Evolutionary conservation across 768 basidiomycete species (phyloP), one percentile per base, ranked within the genome.

Genomic region (Suillus weaverae): DNA sequence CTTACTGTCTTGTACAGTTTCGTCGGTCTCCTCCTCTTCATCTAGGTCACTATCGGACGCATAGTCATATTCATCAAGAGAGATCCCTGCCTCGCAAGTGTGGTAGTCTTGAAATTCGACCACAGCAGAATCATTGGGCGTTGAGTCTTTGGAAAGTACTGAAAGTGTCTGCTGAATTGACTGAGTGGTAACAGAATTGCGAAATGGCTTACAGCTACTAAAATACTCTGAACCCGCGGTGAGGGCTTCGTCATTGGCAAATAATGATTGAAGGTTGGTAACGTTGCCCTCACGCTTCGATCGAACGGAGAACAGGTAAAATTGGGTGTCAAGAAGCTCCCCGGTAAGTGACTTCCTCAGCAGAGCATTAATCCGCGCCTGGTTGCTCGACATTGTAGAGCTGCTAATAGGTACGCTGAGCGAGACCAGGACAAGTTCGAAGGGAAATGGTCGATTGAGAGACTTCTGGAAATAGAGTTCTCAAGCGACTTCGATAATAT

Each of bases 21-120:
- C 26, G 5, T 22, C 26, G 3, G 11, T n/a, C 7, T 51, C 62
- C 10, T 46, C 65, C 16, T 71, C 72, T 43, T 70, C 72, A 32
- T 73, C 72, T 16, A 73, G 64, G 46, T 73, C 72, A 35, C 72
- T 73, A 60, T 73, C 72, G 16, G 69, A 69, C 10, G 56, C 68
- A 60, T 72, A 72, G 10, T 62, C 72, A 51, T 71, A 70, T 7
- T 68, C 69, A 13, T 56, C 62, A 36, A 67, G 62, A 4, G 44
- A 48, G 16, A 46, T 60, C 20, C 9, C 30, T 16, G 50, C 56
- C 5, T 43, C 60, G 33, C 50, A 53, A 22, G 9, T 13, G 10
- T 56, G 51, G 18, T 39, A 22, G 18, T 55, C 65, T n/a, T 61
- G 39, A 9, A 63, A 69, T 20, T 64, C 66, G 22, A 61, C 48